These are phyloP conservation scores for Botryotinia convoluta DNA, from an alignment of 2,329 filamentous ascomycete genomes.

Conservation along the genomic window DNA sequence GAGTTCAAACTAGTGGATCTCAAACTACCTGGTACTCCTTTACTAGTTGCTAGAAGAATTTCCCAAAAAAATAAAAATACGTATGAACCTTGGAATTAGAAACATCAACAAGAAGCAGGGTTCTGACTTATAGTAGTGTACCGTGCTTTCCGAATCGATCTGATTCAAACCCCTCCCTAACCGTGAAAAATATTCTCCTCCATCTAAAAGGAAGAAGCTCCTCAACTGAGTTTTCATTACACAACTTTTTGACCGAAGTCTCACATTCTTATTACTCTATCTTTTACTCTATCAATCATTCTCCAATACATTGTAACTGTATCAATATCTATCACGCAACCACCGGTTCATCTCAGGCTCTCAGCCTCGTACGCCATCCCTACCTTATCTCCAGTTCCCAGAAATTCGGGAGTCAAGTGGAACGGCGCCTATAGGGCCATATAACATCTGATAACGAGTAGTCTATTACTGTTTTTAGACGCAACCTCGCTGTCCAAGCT, in stretches of 20 bases:
- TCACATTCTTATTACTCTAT: constrained; percentile 22
- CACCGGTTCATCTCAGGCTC: constrained; percentile 9
- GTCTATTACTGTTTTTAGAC: constrained; percentile 15
- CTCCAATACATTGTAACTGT: constrained; percentile 3
- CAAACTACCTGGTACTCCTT: neutral
- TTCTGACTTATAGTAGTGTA: neutral
- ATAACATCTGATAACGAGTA: constrained; percentile 18
- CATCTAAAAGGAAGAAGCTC: constrained; percentile 18
- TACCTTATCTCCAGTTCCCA: constrained; percentile 14
- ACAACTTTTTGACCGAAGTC: constrained; percentile 20
- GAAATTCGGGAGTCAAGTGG: constrained; percentile 7
- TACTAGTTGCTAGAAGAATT: neutral
- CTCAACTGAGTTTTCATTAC: constrained; percentile 23
- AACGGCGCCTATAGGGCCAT: constrained; percentile 19
- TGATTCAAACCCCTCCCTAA: constrained; percentile 11
- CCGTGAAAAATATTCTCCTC: constrained; percentile 16
- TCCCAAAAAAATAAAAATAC: neutral
- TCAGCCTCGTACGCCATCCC: constrained; percentile 21
- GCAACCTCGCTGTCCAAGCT: constrained; percentile 18
- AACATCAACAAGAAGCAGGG: neutral
- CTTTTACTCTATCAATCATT: constrained; percentile 17
- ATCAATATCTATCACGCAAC: constrained; percentile 9
- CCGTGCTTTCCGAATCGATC: constrained; percentile 18
- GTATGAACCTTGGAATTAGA: constrained; percentile 2
- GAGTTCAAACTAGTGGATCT: constrained; percentile 13